Evolutionary conservation across 1,139 yeast genomes (phyloP), one percentile per base, ranked within the genome.

Genomic region (Candida sp.): DNA sequence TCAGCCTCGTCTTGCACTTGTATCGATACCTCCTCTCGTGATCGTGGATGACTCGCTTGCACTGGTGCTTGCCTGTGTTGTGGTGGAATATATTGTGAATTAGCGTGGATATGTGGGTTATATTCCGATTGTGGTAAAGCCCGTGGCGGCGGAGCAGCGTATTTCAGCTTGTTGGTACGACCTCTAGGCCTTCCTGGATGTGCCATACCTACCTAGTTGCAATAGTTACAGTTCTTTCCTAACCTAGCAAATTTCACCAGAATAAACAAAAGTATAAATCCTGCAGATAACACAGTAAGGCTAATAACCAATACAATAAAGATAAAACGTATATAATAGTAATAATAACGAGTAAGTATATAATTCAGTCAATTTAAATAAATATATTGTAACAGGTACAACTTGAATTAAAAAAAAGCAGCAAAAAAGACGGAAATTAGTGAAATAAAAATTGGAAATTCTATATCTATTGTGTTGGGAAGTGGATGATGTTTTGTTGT

Each of bases 1-100:
- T 82, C 88, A 5, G 83, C 83, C 53, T 82, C 87, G 54, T 82
- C 88, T 49, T 82, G 87, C 12, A 71, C 55, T 40, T 64, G 72
- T 21, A 55, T 60, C 1, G 66, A 63, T 2, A 68, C 61, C 42
- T 70, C 75, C 43, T 70, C 76, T 23, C 36, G 39, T 6, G 47
- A 41, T 22, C 48, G 50, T 30, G 43, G 45, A 6, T 46, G 49
- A 12, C 41, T 43, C 2, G 41, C 41, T 12, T 50, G 55, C 1
- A 56, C 52, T 33, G 56, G 57, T 4, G 52, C 56, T 23, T 35
- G 43, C 5, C 45, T 49, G 21, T 48, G 49, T 36, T 51, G 54
- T 45, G 56, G 60, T n/a, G 52, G 50, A 30, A 37, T 21, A 29
- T 37, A 37, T 29, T 37, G 39, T 11, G 25, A 5, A 29, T 19